Percentiles rank a stretch among this genome's conserved stretches.
These are phyloP conservation scores for Kwoniella shivajii DNA, from an alignment of 1,284 basidiomycete species.

Conservation along the genomic window DNA sequence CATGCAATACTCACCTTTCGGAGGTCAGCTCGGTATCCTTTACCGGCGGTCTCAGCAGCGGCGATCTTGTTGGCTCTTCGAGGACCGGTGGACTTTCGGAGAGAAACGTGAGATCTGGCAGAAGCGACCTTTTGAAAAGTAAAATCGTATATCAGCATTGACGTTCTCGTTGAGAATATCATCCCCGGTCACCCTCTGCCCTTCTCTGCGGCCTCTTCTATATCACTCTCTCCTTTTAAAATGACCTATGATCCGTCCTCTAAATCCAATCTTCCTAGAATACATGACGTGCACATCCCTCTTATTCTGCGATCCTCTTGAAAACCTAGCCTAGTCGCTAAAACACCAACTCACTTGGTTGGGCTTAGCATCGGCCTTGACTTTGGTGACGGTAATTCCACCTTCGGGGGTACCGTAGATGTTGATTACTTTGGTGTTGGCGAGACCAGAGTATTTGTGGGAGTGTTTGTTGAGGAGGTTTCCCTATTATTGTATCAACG, in stretches of 20 bases:
- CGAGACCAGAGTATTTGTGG: constrained; percentile 82
- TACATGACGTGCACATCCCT: background rate
- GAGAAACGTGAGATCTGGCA: constrained; percentile 56
- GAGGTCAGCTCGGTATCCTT: constrained; percentile 80
- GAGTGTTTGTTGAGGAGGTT: constrained; percentile 86
- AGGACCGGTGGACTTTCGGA: constrained; percentile 71
- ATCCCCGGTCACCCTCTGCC: background rate
- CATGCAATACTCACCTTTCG: constrained; percentile 66
- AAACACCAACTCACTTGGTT: constrained; percentile 49
- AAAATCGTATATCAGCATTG: background rate
- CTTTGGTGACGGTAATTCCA: constrained; percentile 65
- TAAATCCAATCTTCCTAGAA: background rate
- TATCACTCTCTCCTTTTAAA: background rate
- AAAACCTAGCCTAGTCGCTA: no score
- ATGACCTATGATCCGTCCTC: background rate
- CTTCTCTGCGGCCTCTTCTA: background rate
- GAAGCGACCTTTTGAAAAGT: constrained; percentile 37
- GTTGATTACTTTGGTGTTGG: constrained; percentile 78
- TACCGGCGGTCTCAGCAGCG: constrained; percentile 64
- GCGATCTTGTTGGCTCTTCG: constrained; percentile 75
- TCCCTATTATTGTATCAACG: constrained; percentile 63
- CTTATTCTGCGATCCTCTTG: no score
- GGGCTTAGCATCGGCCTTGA: constrained; percentile 68
- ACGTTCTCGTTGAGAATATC: background rate
- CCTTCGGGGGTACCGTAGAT: constrained; percentile 65